Evolutionary conservation across 768 basidiomycete species (phyloP), one percentile per base, ranked within the genome.

Genomic region (Boletus eberwhitei): DNA sequence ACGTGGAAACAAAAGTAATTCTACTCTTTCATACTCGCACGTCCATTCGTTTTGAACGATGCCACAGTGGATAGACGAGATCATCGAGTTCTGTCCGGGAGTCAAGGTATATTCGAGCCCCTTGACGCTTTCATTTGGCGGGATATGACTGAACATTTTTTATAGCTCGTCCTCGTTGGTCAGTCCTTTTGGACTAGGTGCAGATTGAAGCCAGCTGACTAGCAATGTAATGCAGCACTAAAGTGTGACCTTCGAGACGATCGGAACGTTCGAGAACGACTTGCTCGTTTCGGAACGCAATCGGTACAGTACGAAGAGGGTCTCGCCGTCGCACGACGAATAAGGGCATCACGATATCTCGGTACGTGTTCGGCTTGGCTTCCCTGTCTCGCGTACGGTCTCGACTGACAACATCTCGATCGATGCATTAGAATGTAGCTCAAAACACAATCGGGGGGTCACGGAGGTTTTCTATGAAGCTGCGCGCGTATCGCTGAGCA

Each of bases 231-330:
- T 54, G 37, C 51, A 93, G 96, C 96, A 11, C 79, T 97, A 37
- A 98, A 98, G 76, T 98, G 96, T 62, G 96, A 98, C 73, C 80
- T 98, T 39, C 79, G 96, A 48, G 93, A 97, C 53, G 96, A 98
- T 65, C 76, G 76, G 13, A 74, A 78, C 8, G 81, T 87, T 21
- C 79, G 78, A 65, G 90, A 91, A 45, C 82, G 87, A 50, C 77
- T 98, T 48, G 82, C 82, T 39, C 81, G 87, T 50, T 83, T 85
- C 60, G 83, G 84, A 12, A 73, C 77, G 60, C 85, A 85, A 58
- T 80, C 90, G 6, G 85, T 97, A 26, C 85, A 92, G 63, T 98
- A 98, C 61, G 95, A 98, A 60, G 89, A 97, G 63, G 96, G 95
- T 1, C 77, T 97, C 24, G 80, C 90, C 0, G 88, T 91, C 29